Evolutionary conservation across 805 yeast species (phyloP).

Genomic region (Yarrowia alimentaria): DNA sequence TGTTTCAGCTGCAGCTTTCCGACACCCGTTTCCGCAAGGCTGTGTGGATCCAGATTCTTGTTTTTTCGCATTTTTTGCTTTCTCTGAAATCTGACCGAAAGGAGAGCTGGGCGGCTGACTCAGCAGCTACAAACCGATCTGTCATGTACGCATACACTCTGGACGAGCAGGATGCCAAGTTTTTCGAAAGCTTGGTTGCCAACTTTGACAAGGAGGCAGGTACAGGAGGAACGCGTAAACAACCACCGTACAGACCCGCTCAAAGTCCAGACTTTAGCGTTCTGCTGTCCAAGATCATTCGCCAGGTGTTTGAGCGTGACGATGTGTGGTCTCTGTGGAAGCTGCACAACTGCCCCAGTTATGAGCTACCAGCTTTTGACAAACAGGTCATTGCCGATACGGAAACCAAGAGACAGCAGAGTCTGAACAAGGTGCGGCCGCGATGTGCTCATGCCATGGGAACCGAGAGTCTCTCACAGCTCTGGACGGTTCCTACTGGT

Average conservation of each 20-base stretch:
- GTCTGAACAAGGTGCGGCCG: slow-evolving; percentile 31
- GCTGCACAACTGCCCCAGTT: slow-evolving; percentile 36
- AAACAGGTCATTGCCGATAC: slow-evolving; percentile 4
- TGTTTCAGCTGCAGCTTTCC: slow-evolving; percentile 39
- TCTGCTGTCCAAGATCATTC: not conserved
- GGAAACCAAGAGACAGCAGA: slow-evolving; percentile 23
- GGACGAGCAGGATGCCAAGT: slow-evolving; percentile 30
- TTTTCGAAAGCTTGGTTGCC: slow-evolving; percentile 28
- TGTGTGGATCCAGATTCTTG: slow-evolving; percentile 36
- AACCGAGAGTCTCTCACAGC: slow-evolving; percentile 37
- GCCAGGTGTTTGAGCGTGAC: slow-evolving; percentile 31
- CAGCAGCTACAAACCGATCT: slow-evolving; percentile 31
- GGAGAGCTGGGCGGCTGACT: too few relatives aligned
- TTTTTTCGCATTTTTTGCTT: slow-evolving; percentile 36
- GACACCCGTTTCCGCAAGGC: slow-evolving; percentile 39
- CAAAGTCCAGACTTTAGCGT: not conserved
- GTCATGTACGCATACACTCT: slow-evolving; percentile 33
- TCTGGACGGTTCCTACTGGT: slow-evolving; percentile 47
- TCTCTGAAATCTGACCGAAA: too few relatives aligned
- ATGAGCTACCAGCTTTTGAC: slow-evolving; percentile 33
- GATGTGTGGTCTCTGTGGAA: slow-evolving; percentile 41
- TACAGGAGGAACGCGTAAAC: not conserved
- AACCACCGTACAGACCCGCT: slow-evolving; percentile 11
- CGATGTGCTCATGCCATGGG: slow-evolving; percentile 38
- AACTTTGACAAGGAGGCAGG: too few relatives aligned